Conservation (phyloP, 352 stramenopile species). For the Globisporangium radiosum region DNA sequence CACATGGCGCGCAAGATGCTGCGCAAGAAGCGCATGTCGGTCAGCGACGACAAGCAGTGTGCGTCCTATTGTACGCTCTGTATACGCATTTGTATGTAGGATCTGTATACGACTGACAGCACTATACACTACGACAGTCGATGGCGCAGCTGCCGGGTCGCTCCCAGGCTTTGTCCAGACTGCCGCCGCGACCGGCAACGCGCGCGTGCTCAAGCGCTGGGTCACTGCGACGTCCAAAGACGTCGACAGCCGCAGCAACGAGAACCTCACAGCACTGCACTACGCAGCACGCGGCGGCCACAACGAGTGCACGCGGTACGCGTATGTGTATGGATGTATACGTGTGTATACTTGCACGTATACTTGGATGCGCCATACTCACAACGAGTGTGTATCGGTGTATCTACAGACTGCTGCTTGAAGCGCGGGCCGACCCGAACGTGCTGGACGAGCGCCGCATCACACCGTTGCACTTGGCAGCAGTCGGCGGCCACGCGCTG, state of each 20-base stretch:
- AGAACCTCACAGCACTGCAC: slow-evolving; percentile 80
- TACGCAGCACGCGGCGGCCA: slow-evolving; percentile 69
- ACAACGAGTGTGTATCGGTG: background rate
- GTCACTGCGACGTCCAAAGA: slow-evolving; percentile 61
- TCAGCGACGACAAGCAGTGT: slow-evolving; percentile 39
- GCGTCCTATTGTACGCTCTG: background rate
- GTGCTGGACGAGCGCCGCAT: slow-evolving; percentile 66
- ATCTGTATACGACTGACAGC: background rate
- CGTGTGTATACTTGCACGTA: background rate
- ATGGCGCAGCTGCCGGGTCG: slow-evolving; percentile 22
- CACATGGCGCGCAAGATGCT: slow-evolving; percentile 75
- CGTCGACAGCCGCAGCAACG: slow-evolving; percentile 54
- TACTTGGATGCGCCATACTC: background rate
- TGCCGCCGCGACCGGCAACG: slow-evolving; percentile 68
- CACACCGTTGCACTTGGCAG: slow-evolving; percentile 69
- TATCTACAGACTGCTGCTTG: slow-evolving; percentile 35
- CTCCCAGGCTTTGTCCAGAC: slow-evolving; percentile 59
- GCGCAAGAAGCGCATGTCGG: slow-evolving; percentile 50
- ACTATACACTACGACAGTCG: slow-evolving; percentile 8
- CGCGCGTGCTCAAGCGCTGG: slow-evolving; percentile 77
- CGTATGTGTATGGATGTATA: background rate
- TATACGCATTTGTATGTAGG: background rate
- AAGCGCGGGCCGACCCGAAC: slow-evolving; percentile 57
- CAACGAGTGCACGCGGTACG: slow-evolving; percentile 64
- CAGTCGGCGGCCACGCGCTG: slow-evolving; percentile 62